Evolutionary conservation across 2,329 filamentous ascomycete species (phyloP).

Genomic region (Niveomyces coronatus): DNA sequence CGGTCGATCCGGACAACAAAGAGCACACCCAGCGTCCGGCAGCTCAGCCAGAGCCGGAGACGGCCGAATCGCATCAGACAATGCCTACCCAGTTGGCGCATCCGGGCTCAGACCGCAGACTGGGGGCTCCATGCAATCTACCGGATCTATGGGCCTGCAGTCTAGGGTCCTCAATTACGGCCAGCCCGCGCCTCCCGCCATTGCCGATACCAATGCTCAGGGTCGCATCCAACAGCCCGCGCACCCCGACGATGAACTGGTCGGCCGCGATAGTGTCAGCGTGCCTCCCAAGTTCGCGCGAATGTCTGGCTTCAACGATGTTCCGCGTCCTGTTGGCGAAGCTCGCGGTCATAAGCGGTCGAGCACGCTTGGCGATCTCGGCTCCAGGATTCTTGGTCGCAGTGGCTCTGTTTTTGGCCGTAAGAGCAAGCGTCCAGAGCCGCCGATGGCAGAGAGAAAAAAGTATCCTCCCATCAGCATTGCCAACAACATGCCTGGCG

Average conservation of each 20-base stretch:
- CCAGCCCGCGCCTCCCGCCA: conserved; percentile 75
- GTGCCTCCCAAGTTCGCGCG: conserved; percentile 49
- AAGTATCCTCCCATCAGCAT: conserved; percentile 89
- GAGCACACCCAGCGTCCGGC: conserved; percentile 15
- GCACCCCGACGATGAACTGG: conserved; percentile 50
- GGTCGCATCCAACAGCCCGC: conserved; percentile 77
- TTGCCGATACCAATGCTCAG: conserved; percentile 81
- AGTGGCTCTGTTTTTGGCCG: conserved; percentile 73
- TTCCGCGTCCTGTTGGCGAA: conserved; percentile 33
- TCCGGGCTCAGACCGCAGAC: conserved; percentile 59
- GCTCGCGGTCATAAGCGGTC: conserved; percentile 55
- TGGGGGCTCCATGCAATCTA: conserved; percentile 67
- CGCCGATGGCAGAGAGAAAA: conserved; percentile 53
- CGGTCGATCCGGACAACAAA: conserved; percentile 14
- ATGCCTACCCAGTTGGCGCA: conserved; percentile 31
- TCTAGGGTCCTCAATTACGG: conserved; percentile 60
- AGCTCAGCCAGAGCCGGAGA: conserved; percentile 1
- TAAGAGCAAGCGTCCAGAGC: conserved; percentile 35
- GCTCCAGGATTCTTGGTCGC: conserved; percentile 76
- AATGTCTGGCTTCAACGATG: conserved; percentile 46
- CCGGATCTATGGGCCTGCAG: conserved; percentile 52
- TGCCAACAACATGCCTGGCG: conserved; percentile 57
- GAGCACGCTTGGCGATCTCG: conserved; percentile 69
- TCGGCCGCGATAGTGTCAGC: conserved; percentile 48
- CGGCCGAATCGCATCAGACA: conserved; percentile 28